Evolutionary conservation across 192 early-diverging fungal genomes (phyloP).

Genomic region (Allomyces javanicus): DNA sequence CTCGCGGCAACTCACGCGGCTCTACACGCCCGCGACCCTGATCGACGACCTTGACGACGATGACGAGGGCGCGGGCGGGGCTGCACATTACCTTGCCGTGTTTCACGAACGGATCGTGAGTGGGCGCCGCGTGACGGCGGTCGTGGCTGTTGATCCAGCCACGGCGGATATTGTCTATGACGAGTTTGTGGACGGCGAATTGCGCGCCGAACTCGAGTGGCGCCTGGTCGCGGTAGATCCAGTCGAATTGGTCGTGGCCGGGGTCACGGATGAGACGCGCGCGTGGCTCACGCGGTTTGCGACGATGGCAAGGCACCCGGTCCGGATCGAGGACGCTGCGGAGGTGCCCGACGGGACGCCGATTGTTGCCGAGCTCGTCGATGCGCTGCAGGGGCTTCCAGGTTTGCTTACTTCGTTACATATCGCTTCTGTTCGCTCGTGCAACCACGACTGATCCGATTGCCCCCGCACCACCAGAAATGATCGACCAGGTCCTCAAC

Average conservation of each 20-base stretch:
- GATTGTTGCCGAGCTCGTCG: too few species aligned
- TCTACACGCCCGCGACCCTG: constrained; percentile 49
- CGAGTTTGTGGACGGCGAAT: constrained; percentile 36
- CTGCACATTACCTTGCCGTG: too few species aligned
- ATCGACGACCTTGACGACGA: constrained; percentile 19
- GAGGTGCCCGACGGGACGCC: too few species aligned
- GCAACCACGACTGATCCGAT: too few species aligned
- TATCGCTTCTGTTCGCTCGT: too few species aligned
- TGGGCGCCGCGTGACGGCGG: constrained; percentile 21
- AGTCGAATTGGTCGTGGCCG: constrained; percentile 35
- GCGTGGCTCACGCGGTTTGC: too few species aligned
- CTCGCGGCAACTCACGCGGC: constrained; percentile 35
- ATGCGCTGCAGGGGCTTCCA: too few species aligned
- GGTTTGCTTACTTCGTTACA: too few species aligned
- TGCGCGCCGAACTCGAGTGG: constrained; percentile 46
- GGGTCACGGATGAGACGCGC: background rate
- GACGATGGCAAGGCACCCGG: too few species aligned
- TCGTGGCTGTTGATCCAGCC: constrained; percentile 38
- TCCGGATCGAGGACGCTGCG: too few species aligned
- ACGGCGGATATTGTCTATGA: constrained; percentile 57
- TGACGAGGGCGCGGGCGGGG: constrained; percentile 3
- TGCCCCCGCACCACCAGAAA: background rate
- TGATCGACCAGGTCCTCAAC: constrained; percentile 11
- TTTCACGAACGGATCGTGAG: constrained; percentile 4
- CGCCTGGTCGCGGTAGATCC: constrained; percentile 43